phyloP scores from a whole-genome alignment of 176 grass and related monocot genomes.

The Juncus inflexus region DNA sequence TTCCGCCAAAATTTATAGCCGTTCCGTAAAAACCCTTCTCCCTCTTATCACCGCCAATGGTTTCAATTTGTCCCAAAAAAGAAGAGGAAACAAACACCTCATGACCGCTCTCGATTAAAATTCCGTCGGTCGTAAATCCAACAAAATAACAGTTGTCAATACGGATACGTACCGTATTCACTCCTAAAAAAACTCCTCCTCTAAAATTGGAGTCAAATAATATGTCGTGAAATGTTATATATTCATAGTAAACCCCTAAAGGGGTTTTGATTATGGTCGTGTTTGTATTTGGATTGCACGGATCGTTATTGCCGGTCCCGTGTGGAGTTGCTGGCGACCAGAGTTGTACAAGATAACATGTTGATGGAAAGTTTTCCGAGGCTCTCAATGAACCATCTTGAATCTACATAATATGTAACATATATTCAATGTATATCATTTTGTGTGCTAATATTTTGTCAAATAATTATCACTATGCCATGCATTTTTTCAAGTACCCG shows the following conservation, averaged over 20 bases:
- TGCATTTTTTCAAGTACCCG: background rate
- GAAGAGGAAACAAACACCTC: conserved; percentile 37
- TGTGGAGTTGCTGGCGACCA: conserved; percentile 6
- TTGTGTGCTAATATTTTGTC: background rate
- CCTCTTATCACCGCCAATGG: conserved; percentile 34
- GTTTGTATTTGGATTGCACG: background rate
- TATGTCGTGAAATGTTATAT: conserved; percentile 34
- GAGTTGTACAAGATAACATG: conserved; percentile 35
- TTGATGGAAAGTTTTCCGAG: conserved; percentile 14
- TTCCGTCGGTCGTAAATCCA: conserved; percentile 31
- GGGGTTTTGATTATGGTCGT: background rate
- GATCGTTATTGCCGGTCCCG: background rate
- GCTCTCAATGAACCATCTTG: conserved; percentile 33
- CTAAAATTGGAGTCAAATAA: conserved; percentile 37
- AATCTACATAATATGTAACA: conserved; percentile 20
- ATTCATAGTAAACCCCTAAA: conserved; percentile 28
- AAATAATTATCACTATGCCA: background rate
- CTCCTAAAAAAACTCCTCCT: conserved; percentile 32
- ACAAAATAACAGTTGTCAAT: conserved; percentile 45
- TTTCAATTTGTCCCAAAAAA: conserved; percentile 44
- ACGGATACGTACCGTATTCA: conserved; percentile 32
- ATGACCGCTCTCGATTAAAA: conserved; percentile 35
- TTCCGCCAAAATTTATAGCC: conserved; percentile 31
- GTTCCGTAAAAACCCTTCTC: conserved; percentile 42
- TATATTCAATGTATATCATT: conserved; percentile 2